Evolutionary conservation across 139 green algal species (phyloP).

Genomic region (Closterium sp.): DNA sequence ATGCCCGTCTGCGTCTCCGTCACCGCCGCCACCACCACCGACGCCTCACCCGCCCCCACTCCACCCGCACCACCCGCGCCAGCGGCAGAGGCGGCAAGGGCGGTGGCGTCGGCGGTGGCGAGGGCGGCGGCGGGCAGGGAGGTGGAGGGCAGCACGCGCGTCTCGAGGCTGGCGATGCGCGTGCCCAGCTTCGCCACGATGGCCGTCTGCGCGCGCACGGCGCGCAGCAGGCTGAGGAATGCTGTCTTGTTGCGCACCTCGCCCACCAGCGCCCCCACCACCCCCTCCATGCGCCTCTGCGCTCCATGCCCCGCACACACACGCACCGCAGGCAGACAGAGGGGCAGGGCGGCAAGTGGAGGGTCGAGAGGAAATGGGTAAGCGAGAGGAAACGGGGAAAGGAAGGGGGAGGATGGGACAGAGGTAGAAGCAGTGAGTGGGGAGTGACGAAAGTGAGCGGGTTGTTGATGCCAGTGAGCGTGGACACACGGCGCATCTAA

Average conservation of each 20-base stretch:
- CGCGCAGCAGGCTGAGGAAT: not conserved
- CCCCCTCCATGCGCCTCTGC: not conserved
- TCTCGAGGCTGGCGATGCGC: not conserved
- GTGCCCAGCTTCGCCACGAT: not conserved
- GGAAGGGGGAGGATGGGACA: too few species aligned
- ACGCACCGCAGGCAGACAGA: too few species aligned
- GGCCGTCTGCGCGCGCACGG: not conserved
- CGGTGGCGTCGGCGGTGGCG: not conserved
- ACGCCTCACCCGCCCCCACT: not conserved
- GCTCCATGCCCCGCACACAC: too few species aligned
- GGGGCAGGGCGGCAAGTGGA: too few species aligned
- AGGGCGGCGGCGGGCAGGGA: not conserved
- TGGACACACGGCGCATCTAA: too few species aligned
- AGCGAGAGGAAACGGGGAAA: too few species aligned
- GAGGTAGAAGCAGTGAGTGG: too few species aligned
- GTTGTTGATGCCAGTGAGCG: too few species aligned
- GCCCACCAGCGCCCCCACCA: not conserved
- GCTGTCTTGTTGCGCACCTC: constrained; percentile 8
- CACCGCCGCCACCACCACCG: not conserved
- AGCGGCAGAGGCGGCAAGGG: not conserved
- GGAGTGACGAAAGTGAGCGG: too few species aligned
- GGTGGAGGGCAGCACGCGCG: not conserved
- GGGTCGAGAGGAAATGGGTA: too few species aligned
- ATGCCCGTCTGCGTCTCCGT: not conserved
- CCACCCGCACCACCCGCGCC: too few species aligned